phyloP scores from a whole-genome alignment of 1,284 basidiomycete species.

The Pterulicium gracile region DNA sequence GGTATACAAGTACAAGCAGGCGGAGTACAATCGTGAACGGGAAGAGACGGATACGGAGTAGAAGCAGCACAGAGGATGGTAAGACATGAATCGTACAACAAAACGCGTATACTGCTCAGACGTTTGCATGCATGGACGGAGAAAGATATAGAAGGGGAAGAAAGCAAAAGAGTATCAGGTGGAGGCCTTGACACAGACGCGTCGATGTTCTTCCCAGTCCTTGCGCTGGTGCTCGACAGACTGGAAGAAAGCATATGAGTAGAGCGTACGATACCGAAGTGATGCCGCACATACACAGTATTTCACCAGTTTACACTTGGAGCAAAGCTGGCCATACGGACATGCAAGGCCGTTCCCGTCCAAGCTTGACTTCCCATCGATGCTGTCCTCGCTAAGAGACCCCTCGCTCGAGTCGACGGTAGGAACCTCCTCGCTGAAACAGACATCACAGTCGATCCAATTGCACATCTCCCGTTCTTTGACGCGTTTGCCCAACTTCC shows the following conservation, averaged over 20 bases:
- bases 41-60: neutral
- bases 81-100: neutral
- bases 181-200: neutral
- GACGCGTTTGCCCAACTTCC: constrained; percentile 32
- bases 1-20: neutral
- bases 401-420: constrained; percentile 6
- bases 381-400: constrained; percentile 1
- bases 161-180: no score
- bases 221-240: neutral
- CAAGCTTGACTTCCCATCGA: constrained; percentile 23
- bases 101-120: neutral
- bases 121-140: neutral
- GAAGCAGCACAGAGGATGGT: neutral
- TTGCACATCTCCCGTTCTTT: constrained; percentile 59
- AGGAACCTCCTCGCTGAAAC: constrained; percentile 36
- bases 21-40: neutral
- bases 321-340: constrained; percentile 40
- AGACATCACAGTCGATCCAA: constrained; percentile 61
- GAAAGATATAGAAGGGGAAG: neutral
- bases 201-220: constrained; percentile 2
- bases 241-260: constrained; percentile 32
- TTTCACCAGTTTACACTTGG: constrained; percentile 64
- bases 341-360: constrained; percentile 37
- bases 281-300: constrained; percentile 47
- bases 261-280: constrained; percentile 53